These are phyloP conservation scores for Pseudomonodictys pantanalensis DNA, from an alignment of 495 filamentous ascomycete genomes.

Conservation along the genomic window DNA sequence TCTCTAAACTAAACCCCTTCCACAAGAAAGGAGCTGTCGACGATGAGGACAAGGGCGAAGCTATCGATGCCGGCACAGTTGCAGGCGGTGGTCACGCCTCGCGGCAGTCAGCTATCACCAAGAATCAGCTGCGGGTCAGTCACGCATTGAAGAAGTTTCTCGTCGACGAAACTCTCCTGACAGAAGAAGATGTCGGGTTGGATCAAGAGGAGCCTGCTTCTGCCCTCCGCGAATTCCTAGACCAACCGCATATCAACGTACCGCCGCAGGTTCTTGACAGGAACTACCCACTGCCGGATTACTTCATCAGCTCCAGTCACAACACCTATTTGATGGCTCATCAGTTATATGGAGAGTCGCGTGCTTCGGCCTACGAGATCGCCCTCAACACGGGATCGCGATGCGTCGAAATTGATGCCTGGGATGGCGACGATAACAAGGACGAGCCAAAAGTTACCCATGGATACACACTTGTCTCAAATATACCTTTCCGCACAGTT, in stretches of 20 bases:
- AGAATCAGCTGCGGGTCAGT: slow-evolving; percentile 48
- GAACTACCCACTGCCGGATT: slow-evolving; percentile 51
- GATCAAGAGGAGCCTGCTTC: slow-evolving; percentile 37
- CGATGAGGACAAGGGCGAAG: slow-evolving; percentile 52
- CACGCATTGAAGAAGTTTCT: slow-evolving; percentile 48
- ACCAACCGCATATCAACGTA: slow-evolving; percentile 47
- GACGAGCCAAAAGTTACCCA: slow-evolving; percentile 57
- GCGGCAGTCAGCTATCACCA: slow-evolving; percentile 41
- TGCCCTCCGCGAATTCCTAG: slow-evolving; percentile 42
- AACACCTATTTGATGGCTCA: slow-evolving; percentile 56
- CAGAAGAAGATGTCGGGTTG: slow-evolving; percentile 37
- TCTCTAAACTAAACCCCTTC: slow-evolving; percentile 41
- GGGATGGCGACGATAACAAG: slow-evolving; percentile 50
- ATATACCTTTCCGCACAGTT: slow-evolving; percentile 53
- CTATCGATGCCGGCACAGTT: slow-evolving; percentile 45
- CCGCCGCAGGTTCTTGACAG: slow-evolving; percentile 45
- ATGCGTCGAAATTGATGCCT: slow-evolving; percentile 59
- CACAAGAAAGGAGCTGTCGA: slow-evolving; percentile 32
- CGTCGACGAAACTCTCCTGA: slow-evolving; percentile 40
- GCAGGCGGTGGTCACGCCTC: slow-evolving; percentile 51
- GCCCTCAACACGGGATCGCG: slow-evolving; percentile 50
- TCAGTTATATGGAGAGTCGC: slow-evolving; percentile 52
- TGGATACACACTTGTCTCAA: slow-evolving; percentile 53
- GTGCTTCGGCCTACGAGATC: slow-evolving; percentile 48
- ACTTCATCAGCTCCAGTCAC: slow-evolving; percentile 52